A percentile compares a stretch with the other conserved stretches of the same genome.
Conservation (phyloP, 2,329 filamentous ascomycete genomes). For the Fusarium veterinarium region DNA sequence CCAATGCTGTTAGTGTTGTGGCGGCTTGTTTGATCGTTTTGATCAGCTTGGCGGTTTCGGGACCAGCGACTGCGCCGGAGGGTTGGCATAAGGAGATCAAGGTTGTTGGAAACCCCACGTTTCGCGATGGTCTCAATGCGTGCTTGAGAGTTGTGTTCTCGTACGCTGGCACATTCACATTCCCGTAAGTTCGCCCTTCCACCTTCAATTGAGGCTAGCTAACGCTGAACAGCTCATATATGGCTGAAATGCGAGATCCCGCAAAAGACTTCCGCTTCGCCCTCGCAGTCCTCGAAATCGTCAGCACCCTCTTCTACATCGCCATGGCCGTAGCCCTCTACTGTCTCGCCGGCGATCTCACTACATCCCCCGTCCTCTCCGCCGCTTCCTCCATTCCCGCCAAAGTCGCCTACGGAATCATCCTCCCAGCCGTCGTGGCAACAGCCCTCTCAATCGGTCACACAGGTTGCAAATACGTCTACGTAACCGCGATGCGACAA, state of each 20-base stretch:
- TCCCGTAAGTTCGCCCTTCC: slow-evolving; percentile 30
- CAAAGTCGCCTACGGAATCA: slow-evolving; percentile 45
- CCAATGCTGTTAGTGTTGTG: slow-evolving; percentile 38
- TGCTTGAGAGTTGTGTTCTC: slow-evolving; percentile 41
- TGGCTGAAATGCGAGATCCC: slow-evolving; percentile 43
- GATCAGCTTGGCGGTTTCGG: slow-evolving; percentile 33
- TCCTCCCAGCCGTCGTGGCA: slow-evolving; percentile 40
- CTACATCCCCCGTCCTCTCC: slow-evolving; percentile 39
- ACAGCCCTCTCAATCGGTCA: slow-evolving; percentile 43
- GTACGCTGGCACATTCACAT: slow-evolving; percentile 44
- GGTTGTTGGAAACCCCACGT: slow-evolving; percentile 33
- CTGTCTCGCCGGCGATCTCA: slow-evolving; percentile 40
- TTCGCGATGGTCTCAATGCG: slow-evolving; percentile 41
- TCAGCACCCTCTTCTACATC: slow-evolving; percentile 42
- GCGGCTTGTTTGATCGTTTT: slow-evolving; percentile 35
- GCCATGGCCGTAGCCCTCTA: slow-evolving; percentile 41
- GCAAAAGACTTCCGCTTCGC: slow-evolving; percentile 39
- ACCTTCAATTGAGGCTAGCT: no score
- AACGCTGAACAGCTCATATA: slow-evolving; percentile 16
- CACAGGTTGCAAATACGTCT: slow-evolving; percentile 44
- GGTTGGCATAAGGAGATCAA: slow-evolving; percentile 36
- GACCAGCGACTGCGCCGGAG: slow-evolving; percentile 29
- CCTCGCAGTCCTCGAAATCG: slow-evolving; percentile 37
- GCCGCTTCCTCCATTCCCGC: slow-evolving; percentile 36
- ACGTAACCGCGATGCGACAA: slow-evolving; percentile 29